Evolutionary conservation across 192 early-diverging fungal genomes (phyloP).

Genomic region (Globomyces pollinis-pini): DNA sequence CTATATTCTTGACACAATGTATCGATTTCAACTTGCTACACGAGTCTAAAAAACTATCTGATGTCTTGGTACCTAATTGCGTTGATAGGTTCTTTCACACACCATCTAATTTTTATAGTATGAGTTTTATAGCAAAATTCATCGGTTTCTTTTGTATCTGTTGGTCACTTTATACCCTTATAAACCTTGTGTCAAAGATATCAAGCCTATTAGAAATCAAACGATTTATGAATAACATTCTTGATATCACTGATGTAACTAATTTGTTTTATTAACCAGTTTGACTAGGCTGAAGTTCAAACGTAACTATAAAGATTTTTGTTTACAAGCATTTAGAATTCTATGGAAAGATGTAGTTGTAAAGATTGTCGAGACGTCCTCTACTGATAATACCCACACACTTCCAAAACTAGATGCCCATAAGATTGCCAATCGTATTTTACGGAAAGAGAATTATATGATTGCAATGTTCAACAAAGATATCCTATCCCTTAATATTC

Average conservation of each 20-base stretch:
- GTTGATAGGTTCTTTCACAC: conserved; percentile 13
- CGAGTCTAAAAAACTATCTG: conserved; percentile 55
- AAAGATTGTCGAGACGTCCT: conserved; percentile 54
- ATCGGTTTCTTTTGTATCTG: conserved; percentile 60
- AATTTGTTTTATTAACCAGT: conserved; percentile 45
- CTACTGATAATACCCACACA: background rate
- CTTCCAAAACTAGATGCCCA: conserved; percentile 36
- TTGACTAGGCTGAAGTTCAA: conserved; percentile 8
- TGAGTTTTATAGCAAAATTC: conserved; percentile 25
- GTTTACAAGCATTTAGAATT: conserved; percentile 80
- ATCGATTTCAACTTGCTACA: conserved; percentile 80
- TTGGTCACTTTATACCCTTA: conserved; percentile 69
- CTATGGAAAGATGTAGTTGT: conserved; percentile 78
- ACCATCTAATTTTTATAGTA: too few species aligned
- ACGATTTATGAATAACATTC: conserved; percentile 71
- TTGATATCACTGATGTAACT: conserved; percentile 58
- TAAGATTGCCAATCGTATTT: conserved; percentile 85
- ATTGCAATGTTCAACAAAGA: conserved; percentile 94
- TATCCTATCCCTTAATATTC: conserved; percentile 69
- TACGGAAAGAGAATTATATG: conserved; percentile 96
- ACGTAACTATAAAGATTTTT: background rate
- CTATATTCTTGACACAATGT: conserved; percentile 83
- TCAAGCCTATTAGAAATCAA: conserved; percentile 72
- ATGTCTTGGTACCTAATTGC: conserved; percentile 77
- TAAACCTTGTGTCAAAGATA: conserved; percentile 56